phyloP scores from a whole-genome alignment of 2,329 filamentous ascomycete species.

The Dactylonectria estremocensis region DNA sequence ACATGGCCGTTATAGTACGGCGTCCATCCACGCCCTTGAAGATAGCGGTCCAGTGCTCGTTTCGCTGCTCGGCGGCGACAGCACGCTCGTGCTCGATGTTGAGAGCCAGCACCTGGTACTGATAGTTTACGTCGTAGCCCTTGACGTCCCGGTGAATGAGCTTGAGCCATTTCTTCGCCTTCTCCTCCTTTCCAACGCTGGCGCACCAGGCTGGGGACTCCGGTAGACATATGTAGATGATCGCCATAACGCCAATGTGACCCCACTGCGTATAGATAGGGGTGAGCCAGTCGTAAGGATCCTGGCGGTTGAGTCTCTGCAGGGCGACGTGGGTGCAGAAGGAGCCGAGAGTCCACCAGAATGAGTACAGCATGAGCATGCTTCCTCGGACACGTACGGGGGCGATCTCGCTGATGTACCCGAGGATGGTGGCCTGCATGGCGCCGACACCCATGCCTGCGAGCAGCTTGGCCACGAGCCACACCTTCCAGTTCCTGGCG shows the following conservation, averaged over 20 bases:
- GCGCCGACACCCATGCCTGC: conserved; percentile 59
- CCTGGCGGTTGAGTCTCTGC: conserved; percentile 50
- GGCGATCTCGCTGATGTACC: conserved; percentile 59
- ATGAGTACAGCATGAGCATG: conserved; percentile 57
- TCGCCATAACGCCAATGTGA: conserved; percentile 47
- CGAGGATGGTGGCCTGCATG: conserved; percentile 58
- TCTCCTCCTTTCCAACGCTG: conserved; percentile 31
- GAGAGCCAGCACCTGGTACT: conserved; percentile 44
- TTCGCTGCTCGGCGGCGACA: conserved; percentile 40
- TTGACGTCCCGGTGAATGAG: conserved; percentile 45
- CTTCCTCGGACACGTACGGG: conserved; percentile 59
- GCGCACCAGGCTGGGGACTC: conserved; percentile 57
- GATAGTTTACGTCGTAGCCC: conserved; percentile 49
- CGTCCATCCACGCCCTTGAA: conserved; percentile 29
- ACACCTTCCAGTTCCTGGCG: conserved; percentile 56
- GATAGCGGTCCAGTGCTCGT: conserved; percentile 43
- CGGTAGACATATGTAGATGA: conserved; percentile 51
- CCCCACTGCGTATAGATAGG: conserved; percentile 63
- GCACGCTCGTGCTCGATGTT: conserved; percentile 46
- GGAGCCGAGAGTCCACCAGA: conserved; percentile 61
- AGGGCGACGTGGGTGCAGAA: conserved; percentile 60
- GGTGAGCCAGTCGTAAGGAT: conserved; percentile 54
- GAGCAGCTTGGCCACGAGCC: conserved; percentile 55
- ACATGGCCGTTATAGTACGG: conserved; percentile 50
- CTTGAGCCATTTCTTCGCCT: conserved; percentile 28